Conservation (phyloP, 1,284 basidiomycete genomes). For the Leccinum fuscescens region DNA sequence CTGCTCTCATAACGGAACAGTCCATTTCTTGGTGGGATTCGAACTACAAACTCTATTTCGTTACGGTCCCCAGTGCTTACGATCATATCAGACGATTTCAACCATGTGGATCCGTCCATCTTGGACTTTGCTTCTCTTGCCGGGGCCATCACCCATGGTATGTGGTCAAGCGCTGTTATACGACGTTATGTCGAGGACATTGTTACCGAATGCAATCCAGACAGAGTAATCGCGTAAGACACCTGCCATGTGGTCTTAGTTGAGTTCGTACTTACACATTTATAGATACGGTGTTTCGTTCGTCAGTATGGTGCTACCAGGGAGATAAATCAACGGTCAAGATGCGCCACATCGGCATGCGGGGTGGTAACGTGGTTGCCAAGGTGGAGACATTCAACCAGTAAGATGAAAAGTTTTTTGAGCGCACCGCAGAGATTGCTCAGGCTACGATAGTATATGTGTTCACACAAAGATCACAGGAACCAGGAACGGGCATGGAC, state of each 20-base stretch:
- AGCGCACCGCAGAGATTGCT: constrained; percentile 89
- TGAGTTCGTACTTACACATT: constrained; percentile 5
- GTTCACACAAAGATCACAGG: constrained; percentile 98
- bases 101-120: constrained; percentile 98
- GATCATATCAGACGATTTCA: constrained; percentile 95
- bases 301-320: constrained; percentile 97
- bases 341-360: constrained; percentile 70
- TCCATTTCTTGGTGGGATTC: too few relatives aligned
- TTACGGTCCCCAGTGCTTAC: constrained; percentile 28
- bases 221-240: constrained; percentile 82
- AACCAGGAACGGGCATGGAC: constrained; percentile 99
- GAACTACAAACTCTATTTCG: too few relatives aligned
- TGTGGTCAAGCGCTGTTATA: constrained; percentile 96
- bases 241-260: background rate
- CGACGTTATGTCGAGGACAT: constrained; percentile 91
- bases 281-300: constrained; percentile 86
- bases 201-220: constrained; percentile 89
- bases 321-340: constrained; percentile 83
- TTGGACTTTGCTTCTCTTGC: constrained; percentile 93
- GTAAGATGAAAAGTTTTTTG: constrained; percentile 86
- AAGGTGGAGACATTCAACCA: constrained; percentile 88
- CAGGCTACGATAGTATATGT: constrained; percentile 92
- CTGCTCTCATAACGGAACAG: too few relatives aligned
- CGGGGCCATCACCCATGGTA: constrained; percentile 97
- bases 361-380: constrained; percentile 89